phyloP scores from a whole-genome alignment of 768 basidiomycete species.

The Amanita molliuscula region DNA sequence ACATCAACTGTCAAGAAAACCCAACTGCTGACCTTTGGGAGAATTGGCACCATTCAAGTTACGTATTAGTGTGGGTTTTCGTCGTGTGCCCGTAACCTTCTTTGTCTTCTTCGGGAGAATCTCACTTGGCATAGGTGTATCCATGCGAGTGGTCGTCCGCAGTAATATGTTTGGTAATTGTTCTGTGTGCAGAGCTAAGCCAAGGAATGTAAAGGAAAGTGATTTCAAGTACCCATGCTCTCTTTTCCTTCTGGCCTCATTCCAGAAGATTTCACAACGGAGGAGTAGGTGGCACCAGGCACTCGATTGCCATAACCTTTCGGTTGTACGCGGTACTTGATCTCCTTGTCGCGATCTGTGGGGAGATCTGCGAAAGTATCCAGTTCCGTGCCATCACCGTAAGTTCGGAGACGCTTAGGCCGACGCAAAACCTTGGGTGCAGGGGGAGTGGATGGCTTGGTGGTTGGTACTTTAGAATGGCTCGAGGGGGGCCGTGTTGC shows the following conservation, averaged over 20 bases:
- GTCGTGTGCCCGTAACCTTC: conserved; percentile 35
- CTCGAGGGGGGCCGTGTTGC: conserved; percentile 52
- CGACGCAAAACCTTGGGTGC: conserved; percentile 60
- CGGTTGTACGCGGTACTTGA: conserved; percentile 64
- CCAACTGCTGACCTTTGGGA: conserved; percentile 55
- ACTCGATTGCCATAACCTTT: conserved; percentile 58
- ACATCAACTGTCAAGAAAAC: background rate
- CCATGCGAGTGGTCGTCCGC: conserved; percentile 44
- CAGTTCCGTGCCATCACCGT: conserved; percentile 84
- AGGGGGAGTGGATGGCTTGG: conserved; percentile 21
- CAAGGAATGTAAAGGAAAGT: conserved; percentile 12
- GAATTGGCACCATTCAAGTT: conserved; percentile 60
- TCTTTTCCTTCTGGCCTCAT: conserved; percentile 42
- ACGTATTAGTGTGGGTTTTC: conserved; percentile 83
- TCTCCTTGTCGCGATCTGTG: conserved; percentile 77
- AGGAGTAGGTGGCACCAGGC: conserved; percentile 40
- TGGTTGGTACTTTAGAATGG: conserved; percentile 30
- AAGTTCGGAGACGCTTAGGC: conserved; percentile 68
- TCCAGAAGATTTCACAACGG: conserved; percentile 25
- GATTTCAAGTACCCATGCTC: conserved; percentile 16
- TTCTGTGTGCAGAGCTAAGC: conserved; percentile 17
- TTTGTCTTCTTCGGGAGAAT: conserved; percentile 45
- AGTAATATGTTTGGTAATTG: conserved; percentile 45
- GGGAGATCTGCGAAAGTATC: conserved; percentile 83
- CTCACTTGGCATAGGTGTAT: conserved; percentile 33